These are phyloP conservation scores for Diutina ranongensis DNA, from an alignment of 1,139 yeast species.

Conservation along the genomic window DNA sequence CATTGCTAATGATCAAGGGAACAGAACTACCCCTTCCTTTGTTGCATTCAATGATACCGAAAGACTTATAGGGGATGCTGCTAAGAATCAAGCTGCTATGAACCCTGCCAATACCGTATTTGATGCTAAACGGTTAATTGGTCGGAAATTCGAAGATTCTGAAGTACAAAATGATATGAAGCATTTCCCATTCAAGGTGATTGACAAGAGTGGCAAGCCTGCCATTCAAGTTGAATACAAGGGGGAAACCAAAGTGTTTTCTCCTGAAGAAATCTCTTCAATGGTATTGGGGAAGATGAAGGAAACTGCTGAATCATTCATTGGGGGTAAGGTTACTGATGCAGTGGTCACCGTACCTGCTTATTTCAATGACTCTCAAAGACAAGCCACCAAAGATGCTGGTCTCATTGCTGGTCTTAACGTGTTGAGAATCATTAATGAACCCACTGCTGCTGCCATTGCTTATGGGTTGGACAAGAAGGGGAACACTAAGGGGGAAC, in stretches of 20 bases:
- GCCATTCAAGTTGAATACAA: conserved; percentile 87
- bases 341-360: conserved; percentile 97
- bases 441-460: conserved; percentile 97
- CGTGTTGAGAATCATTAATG: conserved; percentile 94
- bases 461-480: conserved; percentile 94
- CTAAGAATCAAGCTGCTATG: conserved; percentile 97
- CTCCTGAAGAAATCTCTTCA: conserved; percentile 95
- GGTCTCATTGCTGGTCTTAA: conserved; percentile 96
- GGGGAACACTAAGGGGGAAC: conserved; percentile 79
- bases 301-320: conserved; percentile 95
- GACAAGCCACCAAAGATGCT: conserved; percentile 98
- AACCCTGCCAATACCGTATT: conserved; percentile 95
- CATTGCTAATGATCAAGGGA: conserved; percentile 98
- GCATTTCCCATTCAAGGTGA: conserved; percentile 95
- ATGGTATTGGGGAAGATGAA: conserved; percentile 97
- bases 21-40: conserved; percentile 97
- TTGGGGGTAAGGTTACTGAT: conserved; percentile 86
- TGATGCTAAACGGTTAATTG: conserved; percentile 96
- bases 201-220: conserved; percentile 81
- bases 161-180: conserved; percentile 92
- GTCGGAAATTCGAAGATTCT: conserved; percentile 86
- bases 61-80: conserved; percentile 98
- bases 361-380: conserved; percentile 94
- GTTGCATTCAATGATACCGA: conserved; percentile 96
- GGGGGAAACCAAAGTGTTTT: conserved; percentile 86